Evolutionary conservation across 805 yeast species (phyloP).

Genomic region (Yarrowia porcina): DNA sequence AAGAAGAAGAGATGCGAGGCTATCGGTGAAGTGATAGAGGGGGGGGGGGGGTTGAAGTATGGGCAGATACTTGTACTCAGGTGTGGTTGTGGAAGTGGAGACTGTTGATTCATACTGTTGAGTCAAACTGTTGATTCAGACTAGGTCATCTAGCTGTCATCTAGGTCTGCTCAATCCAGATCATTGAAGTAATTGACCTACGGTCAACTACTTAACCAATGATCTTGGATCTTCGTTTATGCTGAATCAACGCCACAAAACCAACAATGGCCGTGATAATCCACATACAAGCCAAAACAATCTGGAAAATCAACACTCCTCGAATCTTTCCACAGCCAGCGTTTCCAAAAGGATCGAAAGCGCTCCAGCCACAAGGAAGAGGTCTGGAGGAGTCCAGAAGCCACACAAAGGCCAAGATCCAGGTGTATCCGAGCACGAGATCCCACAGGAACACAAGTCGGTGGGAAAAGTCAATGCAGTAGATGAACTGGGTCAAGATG

Average conservation of each 20-base stretch:
- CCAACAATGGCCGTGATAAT: constrained; percentile 33
- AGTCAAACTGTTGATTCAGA: no score
- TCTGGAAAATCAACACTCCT: constrained; percentile 33
- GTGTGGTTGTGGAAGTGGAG: not conserved
- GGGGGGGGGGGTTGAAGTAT: no score
- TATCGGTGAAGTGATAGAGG: no score
- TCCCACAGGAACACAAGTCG: constrained; percentile 33
- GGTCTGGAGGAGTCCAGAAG: constrained; percentile 27
- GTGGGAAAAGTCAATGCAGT: constrained; percentile 33
- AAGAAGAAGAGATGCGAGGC: not conserved
- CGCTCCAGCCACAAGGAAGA: constrained; percentile 32
- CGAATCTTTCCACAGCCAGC: constrained; percentile 33
- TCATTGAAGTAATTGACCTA: no score
- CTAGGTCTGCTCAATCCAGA: no score
- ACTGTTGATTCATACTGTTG: no score
- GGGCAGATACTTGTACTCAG: no score
- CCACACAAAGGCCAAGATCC: constrained; percentile 32
- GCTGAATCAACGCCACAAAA: constrained; percentile 26
- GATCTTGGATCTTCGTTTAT: constrained; percentile 13
- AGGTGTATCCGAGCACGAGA: constrained; percentile 31
- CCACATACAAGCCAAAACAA: constrained; percentile 34
- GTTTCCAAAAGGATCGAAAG: constrained; percentile 36
- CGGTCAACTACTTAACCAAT: no score
- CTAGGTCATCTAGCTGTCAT: no score
- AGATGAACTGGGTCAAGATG: constrained; percentile 34